phyloP scores from a whole-genome alignment of 2,329 filamentous ascomycete species.

The Cryoendolithus antarcticus region DNA sequence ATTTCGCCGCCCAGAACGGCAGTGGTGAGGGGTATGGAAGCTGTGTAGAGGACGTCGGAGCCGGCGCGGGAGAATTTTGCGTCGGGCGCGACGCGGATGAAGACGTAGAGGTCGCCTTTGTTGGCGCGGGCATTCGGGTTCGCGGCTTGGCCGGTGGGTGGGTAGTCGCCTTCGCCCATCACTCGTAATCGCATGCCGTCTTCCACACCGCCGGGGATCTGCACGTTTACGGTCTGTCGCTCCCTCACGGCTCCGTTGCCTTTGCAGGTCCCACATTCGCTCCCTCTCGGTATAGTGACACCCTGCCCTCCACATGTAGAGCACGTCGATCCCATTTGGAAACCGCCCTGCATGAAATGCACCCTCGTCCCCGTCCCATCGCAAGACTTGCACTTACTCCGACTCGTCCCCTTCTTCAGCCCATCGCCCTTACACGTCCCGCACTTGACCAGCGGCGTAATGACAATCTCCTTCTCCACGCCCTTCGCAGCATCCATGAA shows the following conservation, averaged over 20 bases:
- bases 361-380: conserved; percentile 77
- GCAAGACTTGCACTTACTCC: conserved; percentile 63
- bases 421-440: conserved; percentile 74
- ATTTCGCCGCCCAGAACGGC: conserved; percentile 86
- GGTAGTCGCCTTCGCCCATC: conserved; percentile 78
- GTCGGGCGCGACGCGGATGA: conserved; percentile 80
- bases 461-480: conserved; percentile 71
- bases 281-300: conserved; percentile 60
- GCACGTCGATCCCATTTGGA: conserved; percentile 92
- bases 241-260: conserved; percentile 79
- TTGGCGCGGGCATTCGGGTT: conserved; percentile 51
- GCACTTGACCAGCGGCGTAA: conserved; percentile 71
- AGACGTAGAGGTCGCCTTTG: conserved; percentile 81
- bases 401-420: conserved; percentile 66
- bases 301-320: conserved; percentile 69
- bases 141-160: conserved; percentile 58
- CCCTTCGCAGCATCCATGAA: conserved; percentile 97
- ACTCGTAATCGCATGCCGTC: conserved; percentile 89
- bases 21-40: conserved; percentile 81
- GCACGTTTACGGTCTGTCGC: conserved; percentile 69
- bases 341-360: conserved; percentile 81
- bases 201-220: conserved; percentile 91
- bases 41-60: conserved; percentile 85
- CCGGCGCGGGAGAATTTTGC: conserved; percentile 79
- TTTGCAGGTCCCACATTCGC: conserved; percentile 65